These are phyloP conservation scores for Psilocybe subaeruginosa DNA, from an alignment of 768 basidiomycete genomes.

Conservation along the genomic window DNA sequence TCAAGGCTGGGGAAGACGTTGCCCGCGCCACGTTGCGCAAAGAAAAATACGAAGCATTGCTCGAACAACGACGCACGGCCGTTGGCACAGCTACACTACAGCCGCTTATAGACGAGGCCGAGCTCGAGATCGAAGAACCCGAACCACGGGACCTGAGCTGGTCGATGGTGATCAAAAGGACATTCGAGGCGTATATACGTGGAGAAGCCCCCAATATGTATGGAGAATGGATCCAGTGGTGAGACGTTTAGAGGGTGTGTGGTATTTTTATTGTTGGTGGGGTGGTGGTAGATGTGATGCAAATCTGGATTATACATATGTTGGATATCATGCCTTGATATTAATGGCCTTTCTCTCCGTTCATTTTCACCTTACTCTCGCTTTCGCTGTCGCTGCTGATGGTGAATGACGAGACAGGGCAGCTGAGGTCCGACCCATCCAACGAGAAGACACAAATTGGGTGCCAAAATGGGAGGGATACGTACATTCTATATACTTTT, in stretches of 20 bases:
- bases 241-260: background rate
- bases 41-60: constrained; percentile 28
- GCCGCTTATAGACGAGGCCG: constrained; percentile 18
- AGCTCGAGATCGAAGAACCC: constrained; percentile 42
- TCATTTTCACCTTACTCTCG: background rate
- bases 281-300: background rate
- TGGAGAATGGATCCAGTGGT: constrained; percentile 70
- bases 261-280: background rate
- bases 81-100: background rate
- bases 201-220: constrained; percentile 93
- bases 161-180: constrained; percentile 89
- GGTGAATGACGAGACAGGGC: background rate
- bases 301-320: constrained; percentile 10
- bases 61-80: constrained; percentile 20
- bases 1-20: constrained; percentile 71
- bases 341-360: constrained; percentile 5
- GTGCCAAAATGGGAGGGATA: background rate
- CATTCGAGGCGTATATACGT: constrained; percentile 89
- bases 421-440: background rate
- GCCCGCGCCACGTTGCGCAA: constrained; percentile 49
- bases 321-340: constrained; percentile 6
- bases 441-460: background rate
- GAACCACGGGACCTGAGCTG: constrained; percentile 85
- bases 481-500: background rate
- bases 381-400: constrained; percentile 2